Conservation (phyloP, 208 protist species). For the Trypanosoma mega region DNA sequence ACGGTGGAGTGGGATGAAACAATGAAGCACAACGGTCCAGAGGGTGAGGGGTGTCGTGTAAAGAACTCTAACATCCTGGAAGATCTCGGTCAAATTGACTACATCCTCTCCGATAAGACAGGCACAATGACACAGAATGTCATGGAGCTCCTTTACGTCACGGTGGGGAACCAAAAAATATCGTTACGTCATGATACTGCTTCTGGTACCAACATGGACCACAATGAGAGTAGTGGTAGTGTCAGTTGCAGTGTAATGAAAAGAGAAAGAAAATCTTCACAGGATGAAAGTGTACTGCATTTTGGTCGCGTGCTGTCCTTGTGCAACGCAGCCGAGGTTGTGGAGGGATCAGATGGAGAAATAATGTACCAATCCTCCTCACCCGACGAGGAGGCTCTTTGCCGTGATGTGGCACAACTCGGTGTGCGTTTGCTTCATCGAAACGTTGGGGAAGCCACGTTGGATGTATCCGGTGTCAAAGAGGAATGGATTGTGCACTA, state of each 20-base stretch:
- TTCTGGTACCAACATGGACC: no score
- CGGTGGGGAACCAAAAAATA: constrained; percentile 17
- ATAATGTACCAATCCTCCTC: constrained; percentile 83
- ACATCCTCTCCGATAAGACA: constrained; percentile 95
- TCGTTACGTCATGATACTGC: constrained; percentile 1
- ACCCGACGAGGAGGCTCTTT: constrained; percentile 95
- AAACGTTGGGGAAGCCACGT: constrained; percentile 21
- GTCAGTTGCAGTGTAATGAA: no score
- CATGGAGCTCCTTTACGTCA: constrained; percentile 85
- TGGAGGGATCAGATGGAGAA: neutral
- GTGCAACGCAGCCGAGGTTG: constrained; percentile 89
- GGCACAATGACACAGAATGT: constrained; percentile 95
- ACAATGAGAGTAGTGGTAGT: no score
- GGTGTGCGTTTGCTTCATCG: constrained; percentile 49
- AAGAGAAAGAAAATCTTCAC: no score
- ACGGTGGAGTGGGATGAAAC: constrained; percentile 90
- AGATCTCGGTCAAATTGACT: constrained; percentile 94
- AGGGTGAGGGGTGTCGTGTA: constrained; percentile 45
- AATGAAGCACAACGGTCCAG: constrained; percentile 66
- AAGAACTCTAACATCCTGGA: constrained; percentile 92
- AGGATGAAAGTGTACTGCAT: constrained; percentile 27
- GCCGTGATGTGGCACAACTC: constrained; percentile 61
- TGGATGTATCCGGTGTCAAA: constrained; percentile 33
- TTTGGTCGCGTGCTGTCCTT: constrained; percentile 77
- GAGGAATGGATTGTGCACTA: constrained; percentile 72